phyloP scores from a whole-genome alignment of 768 basidiomycete species.

The Tephrocybe sp. region DNA sequence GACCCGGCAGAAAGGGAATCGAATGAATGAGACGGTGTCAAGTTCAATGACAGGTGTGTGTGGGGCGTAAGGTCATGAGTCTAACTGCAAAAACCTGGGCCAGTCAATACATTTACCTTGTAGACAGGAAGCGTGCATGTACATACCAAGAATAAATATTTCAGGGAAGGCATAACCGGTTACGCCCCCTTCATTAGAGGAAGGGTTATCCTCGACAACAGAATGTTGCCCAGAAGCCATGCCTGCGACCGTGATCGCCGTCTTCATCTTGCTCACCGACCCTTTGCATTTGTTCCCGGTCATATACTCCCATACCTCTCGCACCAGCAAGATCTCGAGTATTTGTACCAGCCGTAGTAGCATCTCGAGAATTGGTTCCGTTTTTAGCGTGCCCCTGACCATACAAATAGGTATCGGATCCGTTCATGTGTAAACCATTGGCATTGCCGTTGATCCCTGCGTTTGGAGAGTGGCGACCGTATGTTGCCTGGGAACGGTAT shows the following conservation, averaged over 20 bases:
- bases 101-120: neutral
- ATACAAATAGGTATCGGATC: slow-evolving; percentile 70
- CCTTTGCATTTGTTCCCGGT: slow-evolving; percentile 59
- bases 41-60: slow-evolving; percentile 7
- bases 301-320: slow-evolving; percentile 63
- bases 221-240: slow-evolving; percentile 60
- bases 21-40: slow-evolving; percentile 16
- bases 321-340: slow-evolving; percentile 31
- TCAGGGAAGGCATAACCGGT: slow-evolving; percentile 30
- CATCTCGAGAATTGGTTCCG: slow-evolving; percentile 50
- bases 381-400: slow-evolving; percentile 52
- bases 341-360: slow-evolving; percentile 43
- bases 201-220: slow-evolving; percentile 63
- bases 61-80: slow-evolving; percentile 7
- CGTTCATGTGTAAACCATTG: slow-evolving; percentile 45
- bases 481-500: slow-evolving; percentile 47
- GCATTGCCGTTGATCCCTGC: slow-evolving; percentile 37
- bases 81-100: slow-evolving; percentile 12
- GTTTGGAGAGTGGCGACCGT: slow-evolving; percentile 58
- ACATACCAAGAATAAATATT: slow-evolving; percentile 20
- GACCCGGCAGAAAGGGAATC: slow-evolving; percentile 7
- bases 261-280: slow-evolving; percentile 64
- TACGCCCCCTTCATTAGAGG: slow-evolving; percentile 20
- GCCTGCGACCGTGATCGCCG: slow-evolving; percentile 58
- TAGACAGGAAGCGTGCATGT: neutral